Percentiles rank a stretch among this genome's conserved stretches.
Conservation (phyloP, 257 asterid species). For the Penstemon newberryi region DNA sequence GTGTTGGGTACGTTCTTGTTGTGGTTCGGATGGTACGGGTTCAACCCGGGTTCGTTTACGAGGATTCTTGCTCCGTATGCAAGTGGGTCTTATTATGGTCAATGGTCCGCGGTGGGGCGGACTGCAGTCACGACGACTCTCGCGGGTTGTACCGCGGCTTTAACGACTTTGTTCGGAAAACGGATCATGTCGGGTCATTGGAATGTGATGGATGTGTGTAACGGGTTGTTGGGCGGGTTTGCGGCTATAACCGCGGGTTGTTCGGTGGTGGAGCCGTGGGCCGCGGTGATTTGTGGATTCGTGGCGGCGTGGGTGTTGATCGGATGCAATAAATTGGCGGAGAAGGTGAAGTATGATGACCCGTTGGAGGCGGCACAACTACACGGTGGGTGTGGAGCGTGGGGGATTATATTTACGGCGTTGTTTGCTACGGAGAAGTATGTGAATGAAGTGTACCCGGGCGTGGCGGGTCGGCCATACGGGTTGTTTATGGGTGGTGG, state of each 20-base stretch:
- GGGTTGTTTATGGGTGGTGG: constrained; percentile 58
- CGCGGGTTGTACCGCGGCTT: constrained; percentile 53
- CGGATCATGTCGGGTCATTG: constrained; percentile 42
- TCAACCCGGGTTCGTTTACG: constrained; percentile 49
- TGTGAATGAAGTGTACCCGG: constrained; percentile 50
- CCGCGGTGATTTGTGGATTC: constrained; percentile 51
- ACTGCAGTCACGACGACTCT: constrained; percentile 54
- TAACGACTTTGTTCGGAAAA: constrained; percentile 48
- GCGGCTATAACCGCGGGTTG: constrained; percentile 55
- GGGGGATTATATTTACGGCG: constrained; percentile 54
- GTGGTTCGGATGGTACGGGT: constrained; percentile 30
- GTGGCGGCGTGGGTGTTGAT: constrained; percentile 52
- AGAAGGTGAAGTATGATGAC: constrained; percentile 41
- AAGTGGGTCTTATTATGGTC: constrained; percentile 43
- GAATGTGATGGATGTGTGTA: constrained; percentile 51
- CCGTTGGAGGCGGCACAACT: constrained; percentile 62
- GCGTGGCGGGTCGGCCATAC: constrained; percentile 37
- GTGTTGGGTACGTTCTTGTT: constrained; percentile 43
- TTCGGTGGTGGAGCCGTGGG: constrained; percentile 58
- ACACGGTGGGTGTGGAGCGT: constrained; percentile 57
- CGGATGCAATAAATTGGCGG: constrained; percentile 46
- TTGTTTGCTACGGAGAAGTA: constrained; percentile 42
- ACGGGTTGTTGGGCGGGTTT: constrained; percentile 50
- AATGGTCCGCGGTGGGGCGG: constrained; percentile 56
- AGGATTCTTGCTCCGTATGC: constrained; percentile 34